phyloP scores from a whole-genome alignment of 1,284 basidiomycete species.

The Moniliella sp. region DNA sequence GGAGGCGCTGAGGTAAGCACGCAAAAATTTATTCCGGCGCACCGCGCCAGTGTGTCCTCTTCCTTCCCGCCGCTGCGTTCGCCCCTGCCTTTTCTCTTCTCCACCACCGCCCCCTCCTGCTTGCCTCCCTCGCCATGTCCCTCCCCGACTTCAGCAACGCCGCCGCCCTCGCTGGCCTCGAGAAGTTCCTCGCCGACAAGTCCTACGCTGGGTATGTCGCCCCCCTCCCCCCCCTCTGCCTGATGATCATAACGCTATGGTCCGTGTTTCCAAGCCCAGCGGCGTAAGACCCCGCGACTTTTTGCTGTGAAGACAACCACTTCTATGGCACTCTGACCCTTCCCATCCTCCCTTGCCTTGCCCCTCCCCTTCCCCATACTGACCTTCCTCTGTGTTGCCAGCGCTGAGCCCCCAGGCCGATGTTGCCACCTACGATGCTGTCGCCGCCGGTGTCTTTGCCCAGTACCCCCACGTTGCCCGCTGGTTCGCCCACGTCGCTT shows the following conservation, averaged over 20 bases:
- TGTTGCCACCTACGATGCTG: constrained; percentile 66
- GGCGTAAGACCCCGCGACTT: constrained; percentile 34
- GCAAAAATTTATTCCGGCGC: too few species aligned
- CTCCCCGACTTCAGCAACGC: constrained; percentile 30
- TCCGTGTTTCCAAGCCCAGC: constrained; percentile 35
- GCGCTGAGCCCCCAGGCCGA: constrained; percentile 89
- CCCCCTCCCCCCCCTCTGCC: background rate
- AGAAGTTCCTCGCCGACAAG: constrained; percentile 21
- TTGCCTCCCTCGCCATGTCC: too few species aligned
- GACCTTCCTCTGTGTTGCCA: constrained; percentile 35
- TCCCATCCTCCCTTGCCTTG: too few species aligned
- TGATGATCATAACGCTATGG: constrained; percentile 32
- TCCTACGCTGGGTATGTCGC: constrained; percentile 11
- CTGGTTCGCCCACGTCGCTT: constrained; percentile 52
- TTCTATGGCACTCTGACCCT: too few species aligned
- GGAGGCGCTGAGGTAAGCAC: too few species aligned
- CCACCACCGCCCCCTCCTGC: too few species aligned
- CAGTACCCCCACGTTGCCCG: constrained; percentile 57
- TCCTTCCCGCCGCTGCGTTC: too few species aligned
- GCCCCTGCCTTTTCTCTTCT: too few species aligned
- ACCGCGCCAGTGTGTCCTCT: too few species aligned
- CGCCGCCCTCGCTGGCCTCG: constrained; percentile 19
- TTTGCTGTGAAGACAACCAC: constrained; percentile 30
- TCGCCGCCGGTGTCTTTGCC: constrained; percentile 40
- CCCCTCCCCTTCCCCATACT: constrained; percentile 1